phyloP scores from a whole-genome alignment of 345 rosid genomes.

The Eucalyptus tenuipes region DNA sequence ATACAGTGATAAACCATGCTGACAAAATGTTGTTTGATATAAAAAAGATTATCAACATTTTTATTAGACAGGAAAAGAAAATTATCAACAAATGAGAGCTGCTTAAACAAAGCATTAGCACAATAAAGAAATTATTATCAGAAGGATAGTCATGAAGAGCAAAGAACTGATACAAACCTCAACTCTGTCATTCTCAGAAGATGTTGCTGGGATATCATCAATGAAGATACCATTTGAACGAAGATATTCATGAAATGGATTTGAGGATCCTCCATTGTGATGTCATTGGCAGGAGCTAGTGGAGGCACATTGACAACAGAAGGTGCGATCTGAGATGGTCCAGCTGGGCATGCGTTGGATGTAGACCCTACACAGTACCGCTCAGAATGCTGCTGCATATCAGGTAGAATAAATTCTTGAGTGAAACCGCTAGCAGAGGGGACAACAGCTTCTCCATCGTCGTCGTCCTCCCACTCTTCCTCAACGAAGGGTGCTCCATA shows the following conservation, averaged over 20 bases:
- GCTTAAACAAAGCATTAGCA: not conserved
- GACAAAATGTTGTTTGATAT: accelerated
- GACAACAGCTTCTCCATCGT: conserved; percentile 8
- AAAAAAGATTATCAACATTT: not conserved
- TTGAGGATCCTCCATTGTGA: not conserved
- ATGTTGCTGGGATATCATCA: not conserved
- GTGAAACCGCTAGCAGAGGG: not conserved
- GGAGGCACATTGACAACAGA: not conserved
- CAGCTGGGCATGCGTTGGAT: not conserved
- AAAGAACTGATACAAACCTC: not conserved
- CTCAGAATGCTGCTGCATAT: not conserved
- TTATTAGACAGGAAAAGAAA: accelerated
- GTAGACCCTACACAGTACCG: not conserved
- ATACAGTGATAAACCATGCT: not conserved
- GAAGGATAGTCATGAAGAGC: not conserved
- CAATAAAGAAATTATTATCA: not conserved
- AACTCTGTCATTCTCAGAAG: accelerated
- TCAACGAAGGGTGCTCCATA: conserved; percentile 74
- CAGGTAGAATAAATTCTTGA: not conserved
- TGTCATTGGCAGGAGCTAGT: not conserved
- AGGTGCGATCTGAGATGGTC: not conserved
- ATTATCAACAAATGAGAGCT: not conserved
- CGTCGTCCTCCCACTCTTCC: conserved; percentile 63
- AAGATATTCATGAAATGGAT: not conserved
- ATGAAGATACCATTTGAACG: not conserved